phyloP scores from a whole-genome alignment of 176 grass and related monocot genomes.

The Saccharum spontaneum region DNA sequence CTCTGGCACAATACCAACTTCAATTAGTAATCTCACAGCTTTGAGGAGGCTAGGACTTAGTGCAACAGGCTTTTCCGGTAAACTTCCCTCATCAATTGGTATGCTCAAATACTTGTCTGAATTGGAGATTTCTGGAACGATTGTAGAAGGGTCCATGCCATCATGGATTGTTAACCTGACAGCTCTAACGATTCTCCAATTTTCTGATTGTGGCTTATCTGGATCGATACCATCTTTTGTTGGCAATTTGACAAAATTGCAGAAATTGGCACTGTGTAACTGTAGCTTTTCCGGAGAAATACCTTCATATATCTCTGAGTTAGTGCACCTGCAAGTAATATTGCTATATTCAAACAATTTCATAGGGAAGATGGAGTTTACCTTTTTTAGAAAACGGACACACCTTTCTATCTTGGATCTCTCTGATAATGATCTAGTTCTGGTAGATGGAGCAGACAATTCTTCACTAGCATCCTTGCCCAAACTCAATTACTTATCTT shows the following conservation, averaged over 20 bases:
- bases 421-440: constrained; percentile 29
- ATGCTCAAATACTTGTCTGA: background rate
- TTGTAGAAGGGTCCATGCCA: background rate
- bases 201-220: constrained; percentile 27
- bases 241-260: constrained; percentile 20
- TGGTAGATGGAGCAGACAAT: constrained; percentile 35
- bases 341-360: background rate
- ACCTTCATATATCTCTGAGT: background rate
- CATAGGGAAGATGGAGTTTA: background rate
- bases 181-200: background rate
- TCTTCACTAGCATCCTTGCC: constrained; percentile 14
- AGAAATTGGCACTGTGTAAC: background rate
- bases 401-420: background rate
- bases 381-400: background rate
- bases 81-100: background rate
- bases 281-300: background rate
- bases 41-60: constrained; percentile 21
- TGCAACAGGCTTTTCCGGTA: background rate
- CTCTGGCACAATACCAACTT: constrained; percentile 25
- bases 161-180: background rate
- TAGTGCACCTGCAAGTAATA: background rate
- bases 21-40: constrained; percentile 23
- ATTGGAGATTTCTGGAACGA: background rate
- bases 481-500: constrained; percentile 17
- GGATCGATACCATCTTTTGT: constrained; percentile 36